Conservation (phyloP, 129 eudicot species). For the Chrysanthemum seticuspe region DNA sequence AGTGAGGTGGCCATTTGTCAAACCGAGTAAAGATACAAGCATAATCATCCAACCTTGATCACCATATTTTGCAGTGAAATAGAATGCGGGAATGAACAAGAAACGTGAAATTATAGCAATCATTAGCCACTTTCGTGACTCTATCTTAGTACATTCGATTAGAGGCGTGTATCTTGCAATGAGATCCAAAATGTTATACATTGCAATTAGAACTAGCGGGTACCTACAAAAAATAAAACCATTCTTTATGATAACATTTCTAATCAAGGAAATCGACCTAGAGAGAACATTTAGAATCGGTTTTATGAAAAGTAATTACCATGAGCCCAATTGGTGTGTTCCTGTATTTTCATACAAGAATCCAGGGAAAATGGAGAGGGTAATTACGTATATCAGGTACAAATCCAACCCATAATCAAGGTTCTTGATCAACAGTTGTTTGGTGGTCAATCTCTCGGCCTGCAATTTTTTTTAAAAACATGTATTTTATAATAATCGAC, state of each 20-base stretch:
- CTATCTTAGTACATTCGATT: slow-evolving; percentile 35
- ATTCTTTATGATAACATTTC: slow-evolving; percentile 3
- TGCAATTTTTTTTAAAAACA: slow-evolving; percentile 6
- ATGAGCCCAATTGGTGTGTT: slow-evolving; percentile 53
- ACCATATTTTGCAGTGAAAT: slow-evolving; percentile 72
- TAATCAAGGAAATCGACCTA: not conserved
- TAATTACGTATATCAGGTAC: slow-evolving; percentile 54
- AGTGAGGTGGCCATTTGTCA: slow-evolving; percentile 71
- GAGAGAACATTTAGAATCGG: not conserved
- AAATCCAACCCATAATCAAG: slow-evolving; percentile 58
- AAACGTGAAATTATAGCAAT: slow-evolving; percentile 44
- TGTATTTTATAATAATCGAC: not conserved
- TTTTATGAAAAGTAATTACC: slow-evolving; percentile 35
- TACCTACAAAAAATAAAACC: slow-evolving; percentile 39
- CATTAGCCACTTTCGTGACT: slow-evolving; percentile 53
- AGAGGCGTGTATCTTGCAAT: slow-evolving; percentile 64
- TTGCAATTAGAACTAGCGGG: slow-evolving; percentile 59
- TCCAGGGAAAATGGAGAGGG: slow-evolving; percentile 78
- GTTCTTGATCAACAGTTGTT: slow-evolving; percentile 50
- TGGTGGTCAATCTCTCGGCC: slow-evolving; percentile 54
- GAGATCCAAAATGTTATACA: slow-evolving; percentile 63
- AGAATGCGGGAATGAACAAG: slow-evolving; percentile 63
- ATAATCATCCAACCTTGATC: slow-evolving; percentile 77
- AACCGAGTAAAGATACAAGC: slow-evolving; percentile 54
- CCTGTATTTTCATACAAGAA: slow-evolving; percentile 75